These are phyloP conservation scores for Geosmithia morbida DNA, from an alignment of 2,329 filamentous ascomycete species.

Conservation along the genomic window DNA sequence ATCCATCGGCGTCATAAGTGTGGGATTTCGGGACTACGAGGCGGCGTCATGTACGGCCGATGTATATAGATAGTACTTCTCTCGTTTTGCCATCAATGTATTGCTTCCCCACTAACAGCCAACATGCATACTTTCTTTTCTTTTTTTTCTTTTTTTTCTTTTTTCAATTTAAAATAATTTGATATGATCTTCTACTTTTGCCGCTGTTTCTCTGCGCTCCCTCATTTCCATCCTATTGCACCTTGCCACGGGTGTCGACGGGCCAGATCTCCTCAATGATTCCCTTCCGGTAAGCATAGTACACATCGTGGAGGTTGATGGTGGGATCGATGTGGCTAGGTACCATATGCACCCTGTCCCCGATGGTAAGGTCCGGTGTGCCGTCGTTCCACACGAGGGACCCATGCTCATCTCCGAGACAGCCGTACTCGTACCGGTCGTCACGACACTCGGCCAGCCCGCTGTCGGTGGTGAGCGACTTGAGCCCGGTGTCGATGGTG, in stretches of 20 bases:
- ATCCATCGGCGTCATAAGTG: no score
- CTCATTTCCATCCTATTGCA: constrained; percentile 22
- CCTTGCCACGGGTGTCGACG: constrained; percentile 33
- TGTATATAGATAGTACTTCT: no score
- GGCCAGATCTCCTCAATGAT: constrained; percentile 35
- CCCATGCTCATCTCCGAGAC: constrained; percentile 34
- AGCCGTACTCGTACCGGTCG: constrained; percentile 23
- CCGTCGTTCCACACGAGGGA: constrained; percentile 28
- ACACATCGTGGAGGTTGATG: constrained; percentile 34
- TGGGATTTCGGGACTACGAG: no score
- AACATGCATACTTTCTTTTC: background rate
- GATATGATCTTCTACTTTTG: no score
- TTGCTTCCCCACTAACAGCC: no score
- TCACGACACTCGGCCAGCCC: constrained; percentile 32
- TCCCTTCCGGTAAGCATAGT: constrained; percentile 31
- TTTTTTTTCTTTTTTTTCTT: no score
- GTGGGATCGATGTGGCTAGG: constrained; percentile 41
- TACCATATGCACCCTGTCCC: constrained; percentile 34
- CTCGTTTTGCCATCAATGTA: no score
- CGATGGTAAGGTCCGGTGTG: constrained; percentile 20
- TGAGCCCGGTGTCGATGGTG: constrained; percentile 34
- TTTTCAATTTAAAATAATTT: no score
- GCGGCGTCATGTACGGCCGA: no score
- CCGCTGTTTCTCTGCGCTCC: no score
- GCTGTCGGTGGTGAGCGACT: constrained; percentile 32